A percentile compares a stretch with the other conserved stretches of the same genome.
These are phyloP conservation scores for Fusarium pininemorale DNA, from an alignment of 2,329 filamentous ascomycete genomes.

Conservation along the genomic window DNA sequence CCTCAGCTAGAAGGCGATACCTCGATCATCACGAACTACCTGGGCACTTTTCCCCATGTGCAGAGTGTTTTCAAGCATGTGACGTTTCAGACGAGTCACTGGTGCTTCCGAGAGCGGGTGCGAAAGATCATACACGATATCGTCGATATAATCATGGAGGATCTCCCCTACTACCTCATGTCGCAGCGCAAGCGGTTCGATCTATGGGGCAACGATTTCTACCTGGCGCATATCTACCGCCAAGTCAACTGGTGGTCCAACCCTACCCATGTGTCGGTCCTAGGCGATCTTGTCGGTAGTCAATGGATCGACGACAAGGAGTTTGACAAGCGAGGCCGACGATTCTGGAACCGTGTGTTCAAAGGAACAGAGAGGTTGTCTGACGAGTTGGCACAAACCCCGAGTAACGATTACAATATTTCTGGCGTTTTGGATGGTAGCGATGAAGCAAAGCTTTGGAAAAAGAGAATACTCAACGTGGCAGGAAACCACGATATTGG, in stretches of 20 bases:
- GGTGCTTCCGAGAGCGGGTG: constrained; percentile 61
- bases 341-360: constrained; percentile 87
- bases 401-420: constrained; percentile 59
- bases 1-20: constrained; percentile 94
- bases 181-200: constrained; percentile 83
- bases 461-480: constrained; percentile 83
- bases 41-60: constrained; percentile 64
- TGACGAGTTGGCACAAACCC: constrained; percentile 61
- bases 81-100: constrained; percentile 57
- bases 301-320: constrained; percentile 93
- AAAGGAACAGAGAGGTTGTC: constrained; percentile 71
- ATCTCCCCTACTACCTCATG: constrained; percentile 73
- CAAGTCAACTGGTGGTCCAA: constrained; percentile 83
- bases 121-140: constrained; percentile 65
- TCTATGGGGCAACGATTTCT: constrained; percentile 92
- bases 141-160: constrained; percentile 70
- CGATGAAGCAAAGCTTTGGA: constrained; percentile 67
- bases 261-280: constrained; percentile 87
- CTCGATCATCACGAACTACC: constrained; percentile 72
- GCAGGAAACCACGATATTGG: constrained; percentile 97
- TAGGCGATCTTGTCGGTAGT: constrained; percentile 91
- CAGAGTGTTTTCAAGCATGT: constrained; percentile 57
- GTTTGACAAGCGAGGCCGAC: constrained; percentile 75
- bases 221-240: constrained; percentile 91
- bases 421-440: constrained; percentile 58